phyloP scores from a whole-genome alignment of 495 filamentous ascomycete genomes.

The Geopyxis carbonaria region DNA sequence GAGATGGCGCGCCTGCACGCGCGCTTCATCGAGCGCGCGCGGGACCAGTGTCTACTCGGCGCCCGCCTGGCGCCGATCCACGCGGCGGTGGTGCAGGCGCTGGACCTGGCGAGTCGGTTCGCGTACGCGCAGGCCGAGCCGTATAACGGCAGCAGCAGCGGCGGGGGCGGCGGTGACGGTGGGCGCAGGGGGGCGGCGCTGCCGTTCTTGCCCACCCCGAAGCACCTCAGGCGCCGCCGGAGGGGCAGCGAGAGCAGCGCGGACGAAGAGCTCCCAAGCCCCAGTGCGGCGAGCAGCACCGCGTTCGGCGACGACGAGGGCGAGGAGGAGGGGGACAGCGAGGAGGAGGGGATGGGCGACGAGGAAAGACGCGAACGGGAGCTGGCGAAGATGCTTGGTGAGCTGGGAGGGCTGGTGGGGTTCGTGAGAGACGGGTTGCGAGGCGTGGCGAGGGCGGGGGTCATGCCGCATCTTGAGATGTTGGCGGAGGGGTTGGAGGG shows the following conservation, averaged over 20 bases:
- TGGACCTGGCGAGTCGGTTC: conserved; percentile 40
- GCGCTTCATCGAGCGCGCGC: conserved; percentile 40
- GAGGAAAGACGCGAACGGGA: conserved; percentile 28
- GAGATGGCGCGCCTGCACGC: conserved; percentile 58
- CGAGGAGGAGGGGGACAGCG: conserved; percentile 17
- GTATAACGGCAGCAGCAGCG: conserved; percentile 46
- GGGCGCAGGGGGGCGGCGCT: conserved; percentile 31
- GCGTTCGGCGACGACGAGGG: conserved; percentile 29
- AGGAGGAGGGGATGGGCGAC: conserved; percentile 19
- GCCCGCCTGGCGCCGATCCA: conserved; percentile 45
- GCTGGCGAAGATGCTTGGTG: conserved; percentile 30
- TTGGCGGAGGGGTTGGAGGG: conserved; percentile 42
- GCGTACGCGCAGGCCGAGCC: conserved; percentile 31
- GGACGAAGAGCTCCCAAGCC: conserved; percentile 25
- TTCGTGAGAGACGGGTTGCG: conserved; percentile 40
- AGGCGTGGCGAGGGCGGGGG: conserved; percentile 42
- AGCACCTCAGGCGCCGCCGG: conserved; percentile 7
- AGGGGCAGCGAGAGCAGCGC: not conserved
- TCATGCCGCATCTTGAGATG: conserved; percentile 40
- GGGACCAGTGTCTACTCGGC: conserved; percentile 50
- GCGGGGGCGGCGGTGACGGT: conserved; percentile 41
- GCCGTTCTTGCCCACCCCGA: conserved; percentile 25
- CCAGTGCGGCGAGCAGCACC: conserved; percentile 25
- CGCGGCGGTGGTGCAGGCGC: conserved; percentile 45
- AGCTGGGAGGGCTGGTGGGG: conserved; percentile 35